Conservation (phyloP, 257 asterid species). For the Knoxia roxburghii region DNA sequence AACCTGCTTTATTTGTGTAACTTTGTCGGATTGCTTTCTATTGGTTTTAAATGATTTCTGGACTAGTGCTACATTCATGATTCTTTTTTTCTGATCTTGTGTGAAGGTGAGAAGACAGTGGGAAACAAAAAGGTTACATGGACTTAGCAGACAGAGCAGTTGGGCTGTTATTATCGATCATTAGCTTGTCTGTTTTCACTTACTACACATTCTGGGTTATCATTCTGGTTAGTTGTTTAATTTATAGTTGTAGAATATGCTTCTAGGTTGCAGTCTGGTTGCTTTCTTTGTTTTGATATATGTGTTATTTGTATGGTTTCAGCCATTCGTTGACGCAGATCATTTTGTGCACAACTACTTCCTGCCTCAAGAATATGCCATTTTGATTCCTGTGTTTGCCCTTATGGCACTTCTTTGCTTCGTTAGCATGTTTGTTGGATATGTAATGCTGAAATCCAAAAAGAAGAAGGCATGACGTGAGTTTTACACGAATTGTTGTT, state of each 20-base stretch:
- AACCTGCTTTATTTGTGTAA: background rate
- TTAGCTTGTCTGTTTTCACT: slow-evolving; percentile 76
- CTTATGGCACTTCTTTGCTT: slow-evolving; percentile 61
- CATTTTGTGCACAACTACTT: slow-evolving; percentile 92
- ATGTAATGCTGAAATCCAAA: slow-evolving; percentile 80
- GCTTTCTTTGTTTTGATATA: background rate
- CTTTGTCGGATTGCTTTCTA: background rate
- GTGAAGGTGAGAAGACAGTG: background rate
- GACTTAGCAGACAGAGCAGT: slow-evolving; percentile 79
- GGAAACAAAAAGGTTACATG: slow-evolving; percentile 9
- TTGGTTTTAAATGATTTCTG: background rate
- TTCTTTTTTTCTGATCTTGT: background rate
- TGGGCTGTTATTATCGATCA: slow-evolving; percentile 63
- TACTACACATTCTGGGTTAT: slow-evolving; percentile 91
- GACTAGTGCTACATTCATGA: background rate
- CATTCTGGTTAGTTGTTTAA: slow-evolving; percentile 55
- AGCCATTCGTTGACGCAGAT: slow-evolving; percentile 83
- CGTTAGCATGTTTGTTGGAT: slow-evolving; percentile 65
- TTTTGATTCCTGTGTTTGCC: slow-evolving; percentile 49
- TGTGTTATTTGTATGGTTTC: slow-evolving; percentile 23
- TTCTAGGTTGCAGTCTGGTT: background rate
- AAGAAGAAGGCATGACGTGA: slow-evolving; percentile 60
- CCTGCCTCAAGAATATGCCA: slow-evolving; percentile 83
- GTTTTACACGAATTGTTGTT: background rate
- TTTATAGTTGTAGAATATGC: background rate